Base-by-base conservation (phyloP, 2,329 filamentous ascomycete genomes). In the Fusarium praegraminearum region DNA sequence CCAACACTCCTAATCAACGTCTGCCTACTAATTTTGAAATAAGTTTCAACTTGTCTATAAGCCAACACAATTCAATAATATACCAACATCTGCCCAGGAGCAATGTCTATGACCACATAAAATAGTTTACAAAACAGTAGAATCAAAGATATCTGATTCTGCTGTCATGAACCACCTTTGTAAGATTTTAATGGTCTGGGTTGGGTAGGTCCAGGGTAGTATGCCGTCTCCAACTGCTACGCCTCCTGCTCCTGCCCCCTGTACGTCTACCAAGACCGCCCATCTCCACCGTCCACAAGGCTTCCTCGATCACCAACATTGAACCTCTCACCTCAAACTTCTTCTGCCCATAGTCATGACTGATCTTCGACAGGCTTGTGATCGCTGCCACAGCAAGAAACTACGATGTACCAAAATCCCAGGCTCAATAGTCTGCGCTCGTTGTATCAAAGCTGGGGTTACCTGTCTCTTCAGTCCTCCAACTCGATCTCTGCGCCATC, bases 381-480 rank as follows among this genome's bases (percentile, higher is more conserved):
- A 83, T 71, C 76, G 83, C 41, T 85, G 83, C 41, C 83, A 85
- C 62, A 76, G 78, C 20, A 83, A 85, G 40, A 85, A 85, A 71
- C 75, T 84, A 15, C 78, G 79, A 72, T 85, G 83, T 52, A 80
- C 80, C 7, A 83, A 82, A 55, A 75, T 78, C 30, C 61, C 76
- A 0, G 79, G 79, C 1, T 76, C 76, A 30, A 57, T 73, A 8
- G 71, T 73, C 13, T 85, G 83, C 65, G 76, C 76, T 11, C 79
- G 83, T 32, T 85, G 83, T 64, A 65, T 76, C 24, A 84, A 81
- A 66, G 82, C 82, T 24, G 75, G 77, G 32, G 75, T 77, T 3
- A 45, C 74, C 8, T 85, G 83, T 60, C 58, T 81, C 45, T 85
- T 83, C 69, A 85, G 82, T 36, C 82, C 83, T 35, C 77, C 75